Evolutionary conservation across 345 rosid species (phyloP).

Genomic region (Salix arbutifolia): DNA sequence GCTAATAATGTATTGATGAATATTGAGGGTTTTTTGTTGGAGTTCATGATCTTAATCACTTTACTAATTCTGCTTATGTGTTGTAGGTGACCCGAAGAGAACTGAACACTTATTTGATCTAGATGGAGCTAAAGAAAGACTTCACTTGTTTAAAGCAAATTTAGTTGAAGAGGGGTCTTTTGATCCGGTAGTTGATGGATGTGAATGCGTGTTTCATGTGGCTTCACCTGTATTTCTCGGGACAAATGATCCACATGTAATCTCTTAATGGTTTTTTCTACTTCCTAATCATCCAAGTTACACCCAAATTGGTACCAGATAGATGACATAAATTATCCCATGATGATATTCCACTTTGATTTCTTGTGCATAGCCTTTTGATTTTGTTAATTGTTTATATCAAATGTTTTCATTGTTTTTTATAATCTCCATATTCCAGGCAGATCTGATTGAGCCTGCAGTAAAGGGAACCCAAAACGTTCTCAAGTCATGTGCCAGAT

Average conservation of each 20-base stretch:
- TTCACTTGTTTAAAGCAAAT: conserved; percentile 9
- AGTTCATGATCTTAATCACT: too few species aligned
- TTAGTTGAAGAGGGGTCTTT: conserved; percentile 11
- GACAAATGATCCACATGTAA: not conserved
- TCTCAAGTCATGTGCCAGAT: conserved; percentile 9
- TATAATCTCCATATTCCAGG: not conserved
- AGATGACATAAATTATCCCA: too few species aligned
- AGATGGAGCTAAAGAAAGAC: conserved; percentile 12
- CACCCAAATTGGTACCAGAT: not conserved
- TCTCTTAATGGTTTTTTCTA: not conserved
- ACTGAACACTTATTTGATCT: conserved; percentile 6
- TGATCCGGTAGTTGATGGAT: conserved; percentile 5
- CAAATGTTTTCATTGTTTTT: not conserved
- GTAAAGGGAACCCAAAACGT: conserved; percentile 15
- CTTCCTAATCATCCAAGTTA: too few species aligned
- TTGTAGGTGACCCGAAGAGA: conserved; percentile 5
- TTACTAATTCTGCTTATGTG: not conserved
- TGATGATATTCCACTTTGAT: too few species aligned
- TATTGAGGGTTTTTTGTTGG: too few species aligned
- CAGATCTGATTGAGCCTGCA: conserved; percentile 10
- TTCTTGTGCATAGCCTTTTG: too few species aligned
- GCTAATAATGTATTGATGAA: too few species aligned
- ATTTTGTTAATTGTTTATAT: not conserved
- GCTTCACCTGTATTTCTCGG: not conserved
- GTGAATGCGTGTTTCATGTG: conserved; percentile 9